Base-by-base conservation (phyloP, 768 basidiomycete species). In the Pisolithus sp. region DNA sequence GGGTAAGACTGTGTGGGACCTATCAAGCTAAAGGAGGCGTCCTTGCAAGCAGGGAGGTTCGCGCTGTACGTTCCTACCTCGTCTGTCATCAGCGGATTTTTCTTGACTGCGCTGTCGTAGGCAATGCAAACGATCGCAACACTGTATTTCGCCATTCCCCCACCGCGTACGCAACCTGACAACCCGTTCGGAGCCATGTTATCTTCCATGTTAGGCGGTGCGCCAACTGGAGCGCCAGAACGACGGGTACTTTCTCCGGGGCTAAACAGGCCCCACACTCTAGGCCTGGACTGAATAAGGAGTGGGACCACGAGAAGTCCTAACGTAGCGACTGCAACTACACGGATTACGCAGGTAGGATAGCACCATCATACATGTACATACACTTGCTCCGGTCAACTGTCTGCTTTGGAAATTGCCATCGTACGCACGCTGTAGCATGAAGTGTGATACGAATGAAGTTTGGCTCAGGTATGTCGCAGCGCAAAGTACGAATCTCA, bases 181-280 rank as follows among this genome's bases (percentile, higher is more conserved):
- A 95, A 95, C 63, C 86, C 94, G 5, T 68, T 97, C 46, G 89
- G 85, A 26, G 91, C 93, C 26, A 87, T 97, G 77, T 71, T 98
- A 68, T 89, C 92, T 5, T 84, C 85, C 5, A 72, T 97, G 64
- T 86, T 98, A 53, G 93, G 93, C 24, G 90, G 90, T 7, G 78
- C 78, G 2, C 59, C 73, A 9, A 66, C 73, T 30, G 63, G 28
- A 5, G 26, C 49, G 1, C 57, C 68, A n/a, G 59, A 59, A 43
- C 62, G 66, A 31, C 59, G 66, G 18, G 52, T 68, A 17, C 46
- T 68, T 43, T 61, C 60, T 26, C 62, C 69, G 5, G 66, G 64
- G 41, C n/a, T 52, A 44, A 40, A 47, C 44, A 55, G 59, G 24
- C 67, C 67, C 41, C 52, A 57, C 38, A 52, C 58, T 6, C 66